Evolutionary conservation across 1,139 yeast genomes (phyloP).

Genomic region (Wickerhamiella infanticola): DNA sequence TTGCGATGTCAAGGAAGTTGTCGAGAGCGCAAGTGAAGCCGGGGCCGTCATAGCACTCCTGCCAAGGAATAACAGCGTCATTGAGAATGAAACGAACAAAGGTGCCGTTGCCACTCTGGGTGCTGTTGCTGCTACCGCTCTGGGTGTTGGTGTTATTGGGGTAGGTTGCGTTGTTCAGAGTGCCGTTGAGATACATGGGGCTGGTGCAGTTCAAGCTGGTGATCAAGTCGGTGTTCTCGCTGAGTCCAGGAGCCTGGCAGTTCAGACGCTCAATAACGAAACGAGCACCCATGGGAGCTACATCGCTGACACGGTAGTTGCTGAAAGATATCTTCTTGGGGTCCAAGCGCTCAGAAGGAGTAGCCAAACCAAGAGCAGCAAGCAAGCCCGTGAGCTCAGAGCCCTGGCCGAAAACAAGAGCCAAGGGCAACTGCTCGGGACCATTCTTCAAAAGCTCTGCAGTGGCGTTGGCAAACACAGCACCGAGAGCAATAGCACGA

Average conservation of each 20-base stretch:
- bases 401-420: slow-evolving; percentile 42
- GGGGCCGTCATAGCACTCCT: slow-evolving; percentile 35
- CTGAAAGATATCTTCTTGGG: slow-evolving; percentile 26
- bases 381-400: slow-evolving; percentile 35
- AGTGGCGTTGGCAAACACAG: slow-evolving; percentile 36
- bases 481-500: slow-evolving; percentile 31
- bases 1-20: slow-evolving; percentile 3
- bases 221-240: background rate
- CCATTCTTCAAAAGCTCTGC: slow-evolving; percentile 26
- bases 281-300: slow-evolving; percentile 46
- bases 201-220: background rate
- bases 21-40: slow-evolving; percentile 21
- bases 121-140: background rate
- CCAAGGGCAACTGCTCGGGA: slow-evolving; percentile 23
- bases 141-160: background rate
- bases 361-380: slow-evolving; percentile 35
- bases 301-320: slow-evolving; percentile 31
- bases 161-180: background rate
- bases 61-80: slow-evolving; percentile 42
- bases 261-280: slow-evolving; percentile 34
- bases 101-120: background rate
- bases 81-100: slow-evolving; percentile 38
- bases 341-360: slow-evolving; percentile 25
- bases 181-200: background rate
- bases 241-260: slow-evolving; percentile 18